phyloP scores from a whole-genome alignment of 345 rosid species.

The Salix dunnii region DNA sequence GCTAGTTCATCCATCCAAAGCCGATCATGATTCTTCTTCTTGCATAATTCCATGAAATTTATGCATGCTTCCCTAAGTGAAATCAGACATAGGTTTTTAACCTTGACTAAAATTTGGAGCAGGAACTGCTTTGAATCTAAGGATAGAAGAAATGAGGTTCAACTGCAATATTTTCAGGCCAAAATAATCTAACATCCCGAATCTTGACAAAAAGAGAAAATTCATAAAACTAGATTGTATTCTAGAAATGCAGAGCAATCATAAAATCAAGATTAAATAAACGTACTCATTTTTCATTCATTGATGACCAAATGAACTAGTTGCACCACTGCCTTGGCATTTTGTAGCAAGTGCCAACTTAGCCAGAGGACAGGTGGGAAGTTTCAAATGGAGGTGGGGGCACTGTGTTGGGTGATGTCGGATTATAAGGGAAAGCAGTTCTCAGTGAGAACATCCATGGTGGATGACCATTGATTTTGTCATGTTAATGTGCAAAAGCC shows the following conservation, averaged over 20 bases:
- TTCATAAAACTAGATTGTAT: background rate
- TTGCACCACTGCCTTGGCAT: background rate
- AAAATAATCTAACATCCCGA: background rate
- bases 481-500: no score
- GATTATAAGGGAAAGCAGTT: background rate
- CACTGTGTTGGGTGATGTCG: background rate
- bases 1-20: constrained; percentile 93
- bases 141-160: background rate
- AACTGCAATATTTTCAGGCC: background rate
- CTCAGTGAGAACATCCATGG: background rate
- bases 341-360: background rate
- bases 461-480: background rate
- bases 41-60: constrained; percentile 82
- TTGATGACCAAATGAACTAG: background rate
- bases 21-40: constrained; percentile 90
- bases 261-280: background rate
- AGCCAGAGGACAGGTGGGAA: background rate
- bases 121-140: background rate
- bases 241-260: background rate
- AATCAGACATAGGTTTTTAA: constrained; percentile 3
- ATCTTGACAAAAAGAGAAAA: background rate
- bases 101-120: background rate
- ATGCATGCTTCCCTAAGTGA: constrained; percentile 84
- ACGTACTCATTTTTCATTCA: background rate
- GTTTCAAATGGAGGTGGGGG: background rate